phyloP scores from a whole-genome alignment of 2,329 filamentous ascomycete species.

The Aspergillus vadensis region DNA sequence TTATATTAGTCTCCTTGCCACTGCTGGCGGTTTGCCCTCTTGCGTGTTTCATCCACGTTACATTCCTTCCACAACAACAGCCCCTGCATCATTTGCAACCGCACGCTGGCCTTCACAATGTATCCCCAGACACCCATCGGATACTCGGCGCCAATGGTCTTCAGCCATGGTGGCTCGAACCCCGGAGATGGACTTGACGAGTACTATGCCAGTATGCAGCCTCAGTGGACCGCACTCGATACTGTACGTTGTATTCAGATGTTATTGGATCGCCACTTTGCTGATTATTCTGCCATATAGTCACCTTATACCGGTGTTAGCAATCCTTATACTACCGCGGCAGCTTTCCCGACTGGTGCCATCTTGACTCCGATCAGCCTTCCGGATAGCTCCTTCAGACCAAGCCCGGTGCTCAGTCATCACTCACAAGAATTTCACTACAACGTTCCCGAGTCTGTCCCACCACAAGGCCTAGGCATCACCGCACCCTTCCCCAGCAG shows the following conservation, averaged over 20 bases:
- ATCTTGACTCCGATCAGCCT: constrained; percentile 45
- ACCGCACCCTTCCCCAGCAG: constrained; percentile 35
- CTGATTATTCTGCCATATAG: constrained; percentile 17
- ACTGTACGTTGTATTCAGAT: constrained; percentile 29
- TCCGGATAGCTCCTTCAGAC: constrained; percentile 37
- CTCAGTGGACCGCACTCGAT: constrained; percentile 33
- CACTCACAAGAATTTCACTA: constrained; percentile 44
- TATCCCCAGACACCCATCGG: constrained; percentile 25
- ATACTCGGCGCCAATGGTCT: constrained; percentile 32
- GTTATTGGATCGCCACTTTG: constrained; percentile 2
- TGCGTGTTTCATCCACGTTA: constrained; percentile 28
- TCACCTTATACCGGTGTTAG: constrained; percentile 30
- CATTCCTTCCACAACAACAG: constrained; percentile 20
- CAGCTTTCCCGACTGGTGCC: constrained; percentile 29
- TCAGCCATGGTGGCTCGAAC: constrained; percentile 22
- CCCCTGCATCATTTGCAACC: constrained; percentile 15
- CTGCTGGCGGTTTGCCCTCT: constrained; percentile 11
- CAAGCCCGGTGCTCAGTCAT: constrained; percentile 40
- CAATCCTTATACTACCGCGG: constrained; percentile 37
- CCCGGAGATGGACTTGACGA: constrained; percentile 31
- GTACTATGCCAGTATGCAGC: constrained; percentile 31
- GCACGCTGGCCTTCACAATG: constrained; percentile 31
- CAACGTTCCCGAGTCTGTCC: constrained; percentile 30
- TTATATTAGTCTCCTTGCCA: constrained; percentile 11
- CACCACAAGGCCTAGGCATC: constrained; percentile 43